Conservation (phyloP, 768 basidiomycete genomes). For the Cubamyces lactineus region DNA sequence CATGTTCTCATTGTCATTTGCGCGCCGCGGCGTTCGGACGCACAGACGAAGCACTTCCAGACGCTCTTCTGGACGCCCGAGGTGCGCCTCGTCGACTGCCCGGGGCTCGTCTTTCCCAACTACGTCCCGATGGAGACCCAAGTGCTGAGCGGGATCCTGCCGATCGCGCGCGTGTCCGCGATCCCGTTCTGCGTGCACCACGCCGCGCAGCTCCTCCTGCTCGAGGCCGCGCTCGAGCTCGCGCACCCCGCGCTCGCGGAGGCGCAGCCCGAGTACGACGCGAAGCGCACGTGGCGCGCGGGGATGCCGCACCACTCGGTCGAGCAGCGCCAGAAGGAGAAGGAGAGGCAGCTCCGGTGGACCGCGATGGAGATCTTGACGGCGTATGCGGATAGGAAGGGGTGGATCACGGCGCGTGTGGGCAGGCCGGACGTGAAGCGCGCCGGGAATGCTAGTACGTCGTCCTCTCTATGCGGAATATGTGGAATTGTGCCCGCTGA, state of each 20-base stretch:
- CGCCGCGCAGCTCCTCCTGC: conserved; percentile 67
- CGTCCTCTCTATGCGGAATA: conserved; percentile 2
- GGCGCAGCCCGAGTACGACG: conserved; percentile 45
- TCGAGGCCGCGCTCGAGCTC: conserved; percentile 72
- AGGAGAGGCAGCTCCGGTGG: conserved; percentile 49
- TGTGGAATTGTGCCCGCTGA: too few species aligned
- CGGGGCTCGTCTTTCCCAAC: conserved; percentile 91
- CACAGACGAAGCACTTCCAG: conserved; percentile 94
- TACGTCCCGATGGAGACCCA: conserved; percentile 83
- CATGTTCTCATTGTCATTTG: background rate
- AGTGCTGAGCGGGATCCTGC: conserved; percentile 70
- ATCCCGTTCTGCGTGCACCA: conserved; percentile 82
- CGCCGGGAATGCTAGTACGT: conserved; percentile 87
- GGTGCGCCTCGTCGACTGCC: conserved; percentile 92
- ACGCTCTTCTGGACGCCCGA: conserved; percentile 88
- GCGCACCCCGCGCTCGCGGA: conserved; percentile 47
- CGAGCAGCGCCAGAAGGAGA: conserved; percentile 20
- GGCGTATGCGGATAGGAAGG: conserved; percentile 74
- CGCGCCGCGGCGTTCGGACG: too few species aligned
- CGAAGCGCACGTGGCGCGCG: conserved; percentile 77
- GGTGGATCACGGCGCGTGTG: conserved; percentile 90
- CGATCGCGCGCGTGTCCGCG: conserved; percentile 83
- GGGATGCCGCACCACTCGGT: conserved; percentile 34
- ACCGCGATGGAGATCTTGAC: conserved; percentile 86
- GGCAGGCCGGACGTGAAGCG: conserved; percentile 88